Evolutionary conservation across 2,329 filamentous ascomycete species (phyloP), one percentile per base, ranked within the genome.

Genomic region (Curvularia eragrostidis): DNA sequence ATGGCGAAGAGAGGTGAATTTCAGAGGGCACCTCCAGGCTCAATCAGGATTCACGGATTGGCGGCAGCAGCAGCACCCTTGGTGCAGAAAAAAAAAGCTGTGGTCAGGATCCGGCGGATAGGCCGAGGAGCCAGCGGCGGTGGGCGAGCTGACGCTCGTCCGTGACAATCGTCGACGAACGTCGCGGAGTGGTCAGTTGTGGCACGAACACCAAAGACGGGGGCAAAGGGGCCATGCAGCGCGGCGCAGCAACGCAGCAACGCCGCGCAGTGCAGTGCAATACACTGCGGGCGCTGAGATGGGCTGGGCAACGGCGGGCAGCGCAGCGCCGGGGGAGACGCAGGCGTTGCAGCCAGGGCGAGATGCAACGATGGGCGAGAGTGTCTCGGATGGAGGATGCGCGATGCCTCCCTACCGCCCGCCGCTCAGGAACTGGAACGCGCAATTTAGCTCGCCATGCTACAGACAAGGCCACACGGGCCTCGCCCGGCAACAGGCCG

Each of bases 361-460:
- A 46, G 26, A 46, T 46, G 43, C 43, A 46, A 46, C 18, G 3
- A 9, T 21, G 41, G 24, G 41, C 18, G 18, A 30, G 43, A 30
- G 19, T 34, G 44, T 48, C 34, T 48, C 30, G 55, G 50, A 57
- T 43, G 55, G 19, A 44, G 54, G 54, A 53, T 56, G 49, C 49
- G 50, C 44, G 50, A 53, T 57, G 54, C 43, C 52, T 54, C 46
- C 46, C 55, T 54, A 58, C 55, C 55, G 55, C 50, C 51, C 55
- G 55, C 55, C 55, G 55, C 38, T 58, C 44, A 48, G 51, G 51
- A 53, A 58, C 42, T 54, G 50, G 55, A 44, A 57, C 54, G 54
- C 50, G 54, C 54, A 58, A 54, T 56, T 54, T 58, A 54, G 55
- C 51, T 58, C 55, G 44, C 51, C 42, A 53, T 39, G 49, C 42